Evolutionary conservation across 192 early-diverging fungal genomes (phyloP).

Genomic region (Backusella parvicylindrica): DNA sequence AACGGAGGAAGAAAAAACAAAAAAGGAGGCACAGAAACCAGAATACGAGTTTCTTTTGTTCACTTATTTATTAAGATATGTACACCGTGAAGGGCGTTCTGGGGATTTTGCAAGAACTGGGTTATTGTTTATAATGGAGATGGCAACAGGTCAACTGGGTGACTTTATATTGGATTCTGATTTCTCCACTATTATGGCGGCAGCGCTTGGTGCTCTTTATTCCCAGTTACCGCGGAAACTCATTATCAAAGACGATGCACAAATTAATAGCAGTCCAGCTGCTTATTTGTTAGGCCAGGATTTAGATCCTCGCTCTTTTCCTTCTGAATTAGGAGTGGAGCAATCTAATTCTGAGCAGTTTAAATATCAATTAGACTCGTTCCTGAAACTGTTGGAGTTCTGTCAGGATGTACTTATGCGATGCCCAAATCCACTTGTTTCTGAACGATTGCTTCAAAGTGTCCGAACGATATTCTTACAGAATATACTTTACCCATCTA

Average conservation of each 20-base stretch:
- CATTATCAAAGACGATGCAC: conserved; percentile 48
- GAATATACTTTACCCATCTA: conserved; percentile 81
- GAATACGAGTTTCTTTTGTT: conserved; percentile 85
- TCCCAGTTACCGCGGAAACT: conserved; percentile 84
- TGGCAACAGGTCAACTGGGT: conserved; percentile 71
- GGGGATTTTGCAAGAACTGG: conserved; percentile 88
- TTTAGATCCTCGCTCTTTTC: background rate
- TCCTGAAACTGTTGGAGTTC: conserved; percentile 67
- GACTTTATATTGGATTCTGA: conserved; percentile 80
- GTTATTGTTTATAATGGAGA: conserved; percentile 80
- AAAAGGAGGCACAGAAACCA: conserved; percentile 8
- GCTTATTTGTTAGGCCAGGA: conserved; percentile 38
- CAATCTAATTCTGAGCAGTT: conserved; percentile 59
- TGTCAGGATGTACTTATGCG: conserved; percentile 68
- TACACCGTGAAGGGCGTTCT: conserved; percentile 81
- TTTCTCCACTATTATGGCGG: conserved; percentile 77
- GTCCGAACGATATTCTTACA: conserved; percentile 80
- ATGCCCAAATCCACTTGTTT: conserved; percentile 66
- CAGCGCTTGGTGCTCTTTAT: conserved; percentile 85
- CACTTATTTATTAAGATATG: conserved; percentile 81
- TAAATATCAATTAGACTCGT: conserved; percentile 62
- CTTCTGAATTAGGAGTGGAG: conserved; percentile 14
- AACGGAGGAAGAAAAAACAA: background rate
- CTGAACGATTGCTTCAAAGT: conserved; percentile 54
- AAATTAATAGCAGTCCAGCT: conserved; percentile 20